Base-by-base conservation (phyloP, 495 filamentous ascomycete species). In the Aspergillus taichungensis region DNA sequence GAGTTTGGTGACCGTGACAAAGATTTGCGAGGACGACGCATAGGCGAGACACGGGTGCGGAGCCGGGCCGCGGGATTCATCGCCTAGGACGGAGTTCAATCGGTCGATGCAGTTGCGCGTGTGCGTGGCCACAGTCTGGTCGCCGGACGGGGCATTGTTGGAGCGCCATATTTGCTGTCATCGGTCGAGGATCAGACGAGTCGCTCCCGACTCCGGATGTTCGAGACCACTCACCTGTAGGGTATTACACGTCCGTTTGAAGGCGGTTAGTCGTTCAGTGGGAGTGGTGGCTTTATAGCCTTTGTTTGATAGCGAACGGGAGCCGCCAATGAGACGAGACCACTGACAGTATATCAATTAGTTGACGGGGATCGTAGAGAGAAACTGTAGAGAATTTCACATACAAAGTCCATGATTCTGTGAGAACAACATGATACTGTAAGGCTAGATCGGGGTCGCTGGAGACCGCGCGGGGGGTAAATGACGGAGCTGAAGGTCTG, bases 21-120 rank as follows among this genome's bases (percentile, higher is more conserved):
- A 97, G 37, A 96, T 80, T 58, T 91, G 87, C 29, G 88, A 85
- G 31, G 80, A 80, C 14, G 88, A 78, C 35, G 85, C 84, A 63
- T 87, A 94, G 52, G 79, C 68, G 36, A 95, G 82, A 65, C 90
- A 99, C 4, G 87, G 83, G 62, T 96, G 88, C 31, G 89, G 89
- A 30, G 84, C 76, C 7, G 88, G 84, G 24, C 86, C 82, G 52
- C 89, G 86, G 41, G 84, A 83, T 64, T 99, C 92, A 63, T 95
- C 88, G 61, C 79, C 82, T 36, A 97, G 76, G 48, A 95, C 78
- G 42, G 78, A 76, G 47, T 84, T 89, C 9, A 97, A 73, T 33
- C 73, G 77, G 52, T 83, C 74, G 42, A 87, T 74, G 57, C 70
- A 74, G 46, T 56, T 60, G 35, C 73, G 77, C 51, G 77, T 69